Evolutionary conservation across 495 filamentous ascomycete genomes (phyloP).

Genomic region (Tuber brumale): DNA sequence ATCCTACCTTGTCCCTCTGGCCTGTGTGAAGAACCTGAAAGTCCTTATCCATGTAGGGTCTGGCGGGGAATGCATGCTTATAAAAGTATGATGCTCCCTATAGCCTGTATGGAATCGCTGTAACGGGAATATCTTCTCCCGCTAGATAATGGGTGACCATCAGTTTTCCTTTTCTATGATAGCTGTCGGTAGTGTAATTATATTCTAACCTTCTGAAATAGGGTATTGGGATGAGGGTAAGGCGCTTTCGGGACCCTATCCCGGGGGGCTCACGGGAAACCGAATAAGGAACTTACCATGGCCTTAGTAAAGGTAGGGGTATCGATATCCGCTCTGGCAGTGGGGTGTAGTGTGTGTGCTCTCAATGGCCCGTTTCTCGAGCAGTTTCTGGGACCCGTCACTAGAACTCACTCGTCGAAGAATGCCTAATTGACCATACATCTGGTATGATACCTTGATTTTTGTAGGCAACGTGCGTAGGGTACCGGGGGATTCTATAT

Average conservation of each 20-base stretch:
- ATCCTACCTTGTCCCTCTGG: neutral
- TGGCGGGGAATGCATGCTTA: neutral
- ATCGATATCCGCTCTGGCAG: neutral
- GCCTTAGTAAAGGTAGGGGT: neutral
- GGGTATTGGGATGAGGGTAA: neutral
- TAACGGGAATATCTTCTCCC: neutral
- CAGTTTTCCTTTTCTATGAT: neutral
- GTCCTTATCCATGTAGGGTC: neutral
- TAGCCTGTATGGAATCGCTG: neutral
- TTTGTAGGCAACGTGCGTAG: neutral
- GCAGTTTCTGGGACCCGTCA: neutral
- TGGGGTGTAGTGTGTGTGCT: neutral
- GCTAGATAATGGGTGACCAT: too few relatives aligned
- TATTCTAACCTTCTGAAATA: neutral
- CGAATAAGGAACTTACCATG: neutral
- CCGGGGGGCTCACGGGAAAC: neutral
- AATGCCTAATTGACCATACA: neutral
- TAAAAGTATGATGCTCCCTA: neutral
- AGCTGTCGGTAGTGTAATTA: neutral
- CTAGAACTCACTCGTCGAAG: neutral
- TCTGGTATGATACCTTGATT: neutral
- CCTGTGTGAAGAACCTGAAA: neutral
- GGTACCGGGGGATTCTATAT: neutral
- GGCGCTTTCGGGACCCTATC: neutral
- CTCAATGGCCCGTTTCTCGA: neutral